Base-by-base conservation (phyloP, 352 stramenopile genomes). In the Globisporangium radiosum region DNA sequence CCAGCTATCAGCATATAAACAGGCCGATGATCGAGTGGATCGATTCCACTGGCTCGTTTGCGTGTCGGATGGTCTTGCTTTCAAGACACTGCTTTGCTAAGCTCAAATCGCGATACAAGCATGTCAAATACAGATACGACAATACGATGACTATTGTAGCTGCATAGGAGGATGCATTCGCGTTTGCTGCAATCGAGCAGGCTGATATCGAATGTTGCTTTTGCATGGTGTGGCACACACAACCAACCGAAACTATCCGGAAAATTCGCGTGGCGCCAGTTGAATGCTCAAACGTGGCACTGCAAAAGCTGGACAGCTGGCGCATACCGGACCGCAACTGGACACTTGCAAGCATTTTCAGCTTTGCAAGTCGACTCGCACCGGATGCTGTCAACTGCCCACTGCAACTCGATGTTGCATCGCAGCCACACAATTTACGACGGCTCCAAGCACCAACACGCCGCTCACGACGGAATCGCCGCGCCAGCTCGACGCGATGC, bases 261-360 rank as follows among this genome's bases (percentile, higher is more conserved):
- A 63, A 63, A 49, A 63, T 53, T 58, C 57, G 58, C 48, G 25
- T 57, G 58, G 58, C 37, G 36, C 13, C 47, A 33, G 37, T 5
- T 64, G 59, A 64, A 64, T 64, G 59, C 59, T 64, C 59, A 64
- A 64, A 59, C 57, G 45, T 50, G 45, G 45, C 45, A 50, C 45
- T 65, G n/a, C 11, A 44, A 44, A 44, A 14, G 7, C 40, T 44
- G 40, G 11, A 44, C 40, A 33, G 25, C 25, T 50, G 15, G 5
- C 14, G 45, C 8, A 15, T 10, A 33, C n/a, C 13, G 14, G 19
- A 15, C 42, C 10, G 8, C 42, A 10, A 1, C 15, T 47, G 10
- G 42, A 47, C 42, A 47, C 10, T n/a, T 47, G 10, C 42, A 4
- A 7, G 10, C 42, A 47, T 6, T n/a, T 14, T n/a, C 10, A 14